These are phyloP conservation scores for Panicum miliaceum DNA, from an alignment of 176 grass and related monocot genomes.

Conservation along the genomic window DNA sequence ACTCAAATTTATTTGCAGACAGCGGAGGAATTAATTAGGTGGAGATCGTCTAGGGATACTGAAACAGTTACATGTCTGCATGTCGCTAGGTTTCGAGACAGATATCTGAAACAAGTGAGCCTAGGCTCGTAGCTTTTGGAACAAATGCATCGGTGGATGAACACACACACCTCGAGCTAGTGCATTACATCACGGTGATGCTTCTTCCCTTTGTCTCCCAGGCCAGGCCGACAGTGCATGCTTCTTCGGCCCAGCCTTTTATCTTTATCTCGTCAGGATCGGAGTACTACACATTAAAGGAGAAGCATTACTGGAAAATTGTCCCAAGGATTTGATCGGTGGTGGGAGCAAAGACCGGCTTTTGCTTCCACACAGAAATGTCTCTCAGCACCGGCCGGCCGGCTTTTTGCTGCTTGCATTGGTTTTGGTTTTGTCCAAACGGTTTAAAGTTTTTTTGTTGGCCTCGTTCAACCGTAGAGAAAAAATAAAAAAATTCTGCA, in stretches of 20 bases:
- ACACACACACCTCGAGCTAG: conserved; percentile 38
- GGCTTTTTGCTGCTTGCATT: neutral
- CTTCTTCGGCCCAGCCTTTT: neutral
- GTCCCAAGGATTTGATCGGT: conserved; percentile 35
- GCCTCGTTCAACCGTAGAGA: neutral
- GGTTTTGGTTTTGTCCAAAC: neutral
- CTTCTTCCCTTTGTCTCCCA: conserved; percentile 50
- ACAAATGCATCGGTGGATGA: conserved; percentile 15
- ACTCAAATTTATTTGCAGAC: neutral
- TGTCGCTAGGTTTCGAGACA: conserved; percentile 46
- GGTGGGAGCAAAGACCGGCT: conserved; percentile 38
- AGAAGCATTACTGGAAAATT: conserved; percentile 39
- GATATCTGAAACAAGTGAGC: conserved; percentile 38
- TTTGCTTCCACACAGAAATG: conserved; percentile 51
- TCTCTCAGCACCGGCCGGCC: neutral
- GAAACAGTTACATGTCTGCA: conserved; percentile 7
- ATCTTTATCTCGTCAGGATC: conserved; percentile 37
- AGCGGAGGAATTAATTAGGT: neutral
- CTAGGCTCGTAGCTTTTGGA: conserved; percentile 36
- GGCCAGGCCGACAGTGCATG: conserved; percentile 29
- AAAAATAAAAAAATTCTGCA: neutral
- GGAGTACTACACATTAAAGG: conserved; percentile 6
- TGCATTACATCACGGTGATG: conserved; percentile 57
- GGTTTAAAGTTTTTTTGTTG: neutral
- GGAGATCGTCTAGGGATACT: conserved; percentile 34